phyloP scores from a whole-genome alignment of 805 yeast genomes.

The Nakazawaea siamensis region DNA sequence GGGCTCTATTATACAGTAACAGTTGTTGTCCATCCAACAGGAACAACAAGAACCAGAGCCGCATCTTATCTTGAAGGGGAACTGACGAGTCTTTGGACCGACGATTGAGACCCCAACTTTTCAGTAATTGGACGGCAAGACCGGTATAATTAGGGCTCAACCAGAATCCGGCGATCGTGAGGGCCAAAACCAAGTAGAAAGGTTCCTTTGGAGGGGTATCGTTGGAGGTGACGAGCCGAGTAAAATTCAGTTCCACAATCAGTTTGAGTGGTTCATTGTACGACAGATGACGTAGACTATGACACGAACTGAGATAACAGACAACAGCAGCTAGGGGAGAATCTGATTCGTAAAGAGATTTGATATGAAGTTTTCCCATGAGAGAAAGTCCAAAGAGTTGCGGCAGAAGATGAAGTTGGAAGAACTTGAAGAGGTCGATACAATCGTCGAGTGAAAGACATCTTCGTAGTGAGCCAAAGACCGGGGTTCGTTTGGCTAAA shows the following conservation, averaged over 20 bases:
- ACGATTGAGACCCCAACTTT: slow-evolving; percentile 37
- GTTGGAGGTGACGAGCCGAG: slow-evolving; percentile 24
- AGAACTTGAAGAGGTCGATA: slow-evolving; percentile 36
- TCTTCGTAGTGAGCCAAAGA: too few species aligned
- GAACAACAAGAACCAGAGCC: slow-evolving; percentile 60
- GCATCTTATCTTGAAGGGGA: slow-evolving; percentile 36
- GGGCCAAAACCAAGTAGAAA: slow-evolving; percentile 53
- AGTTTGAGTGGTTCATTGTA: slow-evolving; percentile 19
- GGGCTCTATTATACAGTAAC: slow-evolving; percentile 47
- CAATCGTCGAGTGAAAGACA: slow-evolving; percentile 4
- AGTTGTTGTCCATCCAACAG: slow-evolving; percentile 66
- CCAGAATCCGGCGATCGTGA: slow-evolving; percentile 65
- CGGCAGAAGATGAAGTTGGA: slow-evolving; percentile 48
- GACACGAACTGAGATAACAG: slow-evolving; percentile 54
- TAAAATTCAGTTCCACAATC: slow-evolving; percentile 16
- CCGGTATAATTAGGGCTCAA: slow-evolving; percentile 60
- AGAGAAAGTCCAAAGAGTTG: slow-evolving; percentile 62
- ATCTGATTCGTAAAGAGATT: slow-evolving; percentile 33
- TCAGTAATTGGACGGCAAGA: slow-evolving; percentile 58
- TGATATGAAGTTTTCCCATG: slow-evolving; percentile 37
- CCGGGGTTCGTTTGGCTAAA: too few species aligned
- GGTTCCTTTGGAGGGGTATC: slow-evolving; percentile 24
- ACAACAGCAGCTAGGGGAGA: slow-evolving; percentile 54
- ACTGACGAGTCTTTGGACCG: slow-evolving; percentile 11
- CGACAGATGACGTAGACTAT: slow-evolving; percentile 33